Base-by-base conservation (phyloP, 2,329 filamentous ascomycete species). In the Aspergillus bombycis region DNA sequence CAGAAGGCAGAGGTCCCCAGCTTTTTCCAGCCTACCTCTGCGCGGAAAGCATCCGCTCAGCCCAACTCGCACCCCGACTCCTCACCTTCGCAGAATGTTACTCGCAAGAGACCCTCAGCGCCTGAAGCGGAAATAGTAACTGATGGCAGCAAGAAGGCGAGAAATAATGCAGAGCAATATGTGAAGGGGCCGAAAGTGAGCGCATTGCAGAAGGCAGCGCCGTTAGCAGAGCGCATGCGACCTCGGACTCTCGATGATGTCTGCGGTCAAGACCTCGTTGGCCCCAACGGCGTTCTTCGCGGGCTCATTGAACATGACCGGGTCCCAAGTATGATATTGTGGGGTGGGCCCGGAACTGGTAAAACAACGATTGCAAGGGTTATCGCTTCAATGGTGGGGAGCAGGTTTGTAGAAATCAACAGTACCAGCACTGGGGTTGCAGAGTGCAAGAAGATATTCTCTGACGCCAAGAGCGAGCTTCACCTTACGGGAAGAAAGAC, bases 301-400 rank as follows among this genome's bases (percentile, higher is more conserved):
- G 89, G 90, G 34, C 85, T 98, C 63, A 96, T 99, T 68, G 91
- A 97, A 72, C 86, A 90, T 63, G 90, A 95, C 72, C 86, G 91
- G 6, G 88, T 98, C 36, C 94, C 95, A 0, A 96, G 92, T 16
- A 97, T 99, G 92, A 93, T 99, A 46, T 83, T 99, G 16, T 99
- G 95, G 81, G 82, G 82, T 16, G 75, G 77, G 36, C 74, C 82
- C 21, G 82, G 82, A 1, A 84, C 81, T 19, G 82, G 82, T 21
- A 84, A 84, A 69, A 84, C 82, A 23, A 84, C 95, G 0, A 97
- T 99, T 70, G 95, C 95, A 23, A 85, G 95, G 5, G 92, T 96
- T 56, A 93, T 99, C 64, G 92, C 95, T 4, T 88, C 89, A 19
- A 90, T 89, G 74, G 92, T 92, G 1, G 92, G 91, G 10, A 90